Percentiles rank a stretch among this genome's conserved stretches.
phyloP scores from a whole-genome alignment of 1,284 basidiomycete genomes.

The Pyrrhoderma lamaoense region DNA sequence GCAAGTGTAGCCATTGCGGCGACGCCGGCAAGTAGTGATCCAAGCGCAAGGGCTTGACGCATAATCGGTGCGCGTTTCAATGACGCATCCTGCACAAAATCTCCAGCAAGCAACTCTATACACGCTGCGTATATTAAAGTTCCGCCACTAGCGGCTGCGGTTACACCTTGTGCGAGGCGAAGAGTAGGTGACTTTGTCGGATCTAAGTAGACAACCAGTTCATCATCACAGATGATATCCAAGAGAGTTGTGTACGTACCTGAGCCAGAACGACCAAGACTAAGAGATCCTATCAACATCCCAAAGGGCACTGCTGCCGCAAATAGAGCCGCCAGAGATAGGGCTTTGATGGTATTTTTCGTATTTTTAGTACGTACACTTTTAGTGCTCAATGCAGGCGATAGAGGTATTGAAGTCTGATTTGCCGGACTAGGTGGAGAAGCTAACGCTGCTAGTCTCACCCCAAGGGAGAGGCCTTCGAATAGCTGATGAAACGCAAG shows the following conservation, averaged over 20 bases:
- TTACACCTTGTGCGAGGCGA: conserved; percentile 51
- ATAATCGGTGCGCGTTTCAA: conserved; percentile 31
- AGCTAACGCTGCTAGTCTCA: conserved; percentile 64
- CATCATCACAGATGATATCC: not conserved
- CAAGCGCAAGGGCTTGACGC: conserved; percentile 22
- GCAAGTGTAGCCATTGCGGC: conserved; percentile 24
- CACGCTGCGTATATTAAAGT: conserved; percentile 73
- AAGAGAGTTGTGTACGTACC: conserved; percentile 26
- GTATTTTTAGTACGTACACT: too few relatives aligned
- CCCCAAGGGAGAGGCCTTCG: conserved; percentile 71
- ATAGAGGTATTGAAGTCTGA: not conserved
- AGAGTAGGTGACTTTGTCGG: not conserved
- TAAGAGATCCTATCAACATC: conserved; percentile 48
- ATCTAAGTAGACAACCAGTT: too few relatives aligned
- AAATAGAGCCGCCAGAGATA: conserved; percentile 43
- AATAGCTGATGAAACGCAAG: conserved; percentile 76
- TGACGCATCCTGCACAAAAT: conserved; percentile 52
- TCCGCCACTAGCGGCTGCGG: conserved; percentile 71
- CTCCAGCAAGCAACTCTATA: conserved; percentile 75
- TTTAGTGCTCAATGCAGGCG: too few relatives aligned
- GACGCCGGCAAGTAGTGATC: conserved; percentile 22
- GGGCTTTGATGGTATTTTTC: too few relatives aligned
- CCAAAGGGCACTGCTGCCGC: conserved; percentile 65
- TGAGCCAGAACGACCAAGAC: conserved; percentile 30
- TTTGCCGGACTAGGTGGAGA: conserved; percentile 24